These are phyloP conservation scores for Naganishia vishniacii DNA, from an alignment of 768 basidiomycete species.

Conservation along the genomic window DNA sequence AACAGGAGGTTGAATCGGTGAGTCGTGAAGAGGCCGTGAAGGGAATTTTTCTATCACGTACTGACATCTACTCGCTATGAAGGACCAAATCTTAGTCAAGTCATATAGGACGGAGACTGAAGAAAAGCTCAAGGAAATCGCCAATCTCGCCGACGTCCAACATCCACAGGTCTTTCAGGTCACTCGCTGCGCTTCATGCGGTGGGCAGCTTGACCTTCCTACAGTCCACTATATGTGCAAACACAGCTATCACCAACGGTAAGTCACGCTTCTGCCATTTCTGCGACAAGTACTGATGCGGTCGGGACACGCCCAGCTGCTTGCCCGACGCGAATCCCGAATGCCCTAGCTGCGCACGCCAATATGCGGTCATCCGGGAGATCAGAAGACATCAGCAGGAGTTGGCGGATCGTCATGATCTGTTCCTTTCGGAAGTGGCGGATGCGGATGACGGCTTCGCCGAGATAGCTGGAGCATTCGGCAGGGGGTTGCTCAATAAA, in stretches of 20 bases:
- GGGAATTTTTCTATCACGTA: no score
- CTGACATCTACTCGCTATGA: constrained; percentile 13
- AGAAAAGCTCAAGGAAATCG: constrained; percentile 71
- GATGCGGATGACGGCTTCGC: constrained; percentile 49
- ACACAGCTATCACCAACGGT: constrained; percentile 95
- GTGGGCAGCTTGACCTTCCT: constrained; percentile 83
- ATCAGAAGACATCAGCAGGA: constrained; percentile 79
- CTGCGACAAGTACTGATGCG: background rate
- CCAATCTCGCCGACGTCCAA: constrained; percentile 69
- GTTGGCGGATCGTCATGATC: constrained; percentile 55
- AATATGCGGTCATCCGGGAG: constrained; percentile 83
- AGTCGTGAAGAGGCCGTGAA: constrained; percentile 39
- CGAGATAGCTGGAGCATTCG: constrained; percentile 48
- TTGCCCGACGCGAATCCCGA: constrained; percentile 81
- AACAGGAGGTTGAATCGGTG: constrained; percentile 74
- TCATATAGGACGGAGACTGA: constrained; percentile 83
- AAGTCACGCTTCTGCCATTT: constrained; percentile 23
- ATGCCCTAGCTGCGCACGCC: constrained; percentile 80
- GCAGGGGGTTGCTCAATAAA: constrained; percentile 39
- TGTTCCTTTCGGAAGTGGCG: constrained; percentile 48
- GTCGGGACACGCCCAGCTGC: constrained; percentile 56
- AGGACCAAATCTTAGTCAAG: constrained; percentile 81
- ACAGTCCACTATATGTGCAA: constrained; percentile 97
- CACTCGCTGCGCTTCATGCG: constrained; percentile 83
- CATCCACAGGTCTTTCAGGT: constrained; percentile 87